Evolutionary conservation across 352 stramenopile genomes (phyloP).

Genomic region (Globisporangium paddicum): DNA sequence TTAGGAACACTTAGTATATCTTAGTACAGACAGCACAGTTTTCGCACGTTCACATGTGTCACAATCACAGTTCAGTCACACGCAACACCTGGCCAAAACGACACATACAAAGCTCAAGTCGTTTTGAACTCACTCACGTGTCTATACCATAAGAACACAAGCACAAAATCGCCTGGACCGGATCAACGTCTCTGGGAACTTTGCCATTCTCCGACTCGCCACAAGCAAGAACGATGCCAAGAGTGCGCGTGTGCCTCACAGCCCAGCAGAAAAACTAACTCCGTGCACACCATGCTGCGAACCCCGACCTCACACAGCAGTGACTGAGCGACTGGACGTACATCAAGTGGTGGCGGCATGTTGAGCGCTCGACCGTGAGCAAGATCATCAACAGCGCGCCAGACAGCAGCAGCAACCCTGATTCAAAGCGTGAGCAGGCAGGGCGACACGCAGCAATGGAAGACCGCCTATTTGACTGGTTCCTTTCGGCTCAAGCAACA

Average conservation of each 20-base stretch:
- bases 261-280: background rate
- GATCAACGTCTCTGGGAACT: background rate
- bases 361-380: background rate
- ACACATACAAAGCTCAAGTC: slow-evolving; percentile 1
- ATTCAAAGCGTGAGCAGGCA: background rate
- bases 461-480: background rate
- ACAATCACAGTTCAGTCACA: too few relatives aligned
- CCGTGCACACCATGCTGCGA: background rate
- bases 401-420: background rate
- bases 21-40: too few relatives aligned
- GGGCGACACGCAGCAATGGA: slow-evolving; percentile 1
- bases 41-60: too few relatives aligned
- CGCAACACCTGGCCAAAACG: background rate
- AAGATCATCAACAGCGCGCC: background rate
- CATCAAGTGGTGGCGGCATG: background rate
- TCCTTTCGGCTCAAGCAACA: background rate
- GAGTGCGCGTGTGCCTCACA: background rate
- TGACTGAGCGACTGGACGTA: background rate
- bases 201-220: background rate
- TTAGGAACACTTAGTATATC: too few relatives aligned
- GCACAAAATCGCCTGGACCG: slow-evolving; percentile 1
- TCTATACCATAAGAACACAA: background rate
- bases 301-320: background rate
- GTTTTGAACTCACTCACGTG: background rate
- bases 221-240: too few relatives aligned